These are phyloP conservation scores for Sclerotiophoma versabilis DNA, from an alignment of 2,329 filamentous ascomycete genomes.

Conservation along the genomic window DNA sequence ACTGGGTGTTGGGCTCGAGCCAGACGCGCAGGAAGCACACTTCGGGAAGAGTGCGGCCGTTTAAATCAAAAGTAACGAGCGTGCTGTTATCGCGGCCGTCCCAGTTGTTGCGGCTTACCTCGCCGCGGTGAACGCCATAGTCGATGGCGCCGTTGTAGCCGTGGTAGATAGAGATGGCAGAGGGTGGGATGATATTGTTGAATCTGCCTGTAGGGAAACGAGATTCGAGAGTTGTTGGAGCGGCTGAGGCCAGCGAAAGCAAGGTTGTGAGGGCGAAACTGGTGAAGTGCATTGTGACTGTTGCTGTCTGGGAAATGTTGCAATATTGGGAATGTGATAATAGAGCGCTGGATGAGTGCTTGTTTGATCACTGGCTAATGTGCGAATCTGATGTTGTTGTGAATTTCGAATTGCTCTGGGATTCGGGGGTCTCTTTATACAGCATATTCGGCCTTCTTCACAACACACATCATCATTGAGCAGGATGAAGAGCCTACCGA, in stretches of 20 bases:
- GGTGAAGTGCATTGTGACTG: slow-evolving; percentile 15
- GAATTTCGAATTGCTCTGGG: background rate
- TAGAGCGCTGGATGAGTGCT: background rate
- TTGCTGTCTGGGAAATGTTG: background rate
- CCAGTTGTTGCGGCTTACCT: slow-evolving; percentile 18
- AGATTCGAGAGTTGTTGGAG: slow-evolving; percentile 4
- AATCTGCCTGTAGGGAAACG: slow-evolving; percentile 7
- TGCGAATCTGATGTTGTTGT: background rate
- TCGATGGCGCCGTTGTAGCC: slow-evolving; percentile 18
- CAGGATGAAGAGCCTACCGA: background rate
- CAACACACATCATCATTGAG: background rate
- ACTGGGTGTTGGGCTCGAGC: slow-evolving; percentile 14
- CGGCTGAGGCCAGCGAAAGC: slow-evolving; percentile 14
- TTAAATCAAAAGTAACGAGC: slow-evolving; percentile 22
- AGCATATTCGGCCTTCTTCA: background rate
- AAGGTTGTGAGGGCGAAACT: slow-evolving; percentile 15
- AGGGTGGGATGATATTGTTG: slow-evolving; percentile 15
- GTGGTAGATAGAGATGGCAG: slow-evolving; percentile 18
- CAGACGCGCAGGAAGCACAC: slow-evolving; percentile 20
- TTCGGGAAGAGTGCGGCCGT: slow-evolving; percentile 1
- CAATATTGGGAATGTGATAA: background rate
- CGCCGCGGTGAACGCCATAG: slow-evolving; percentile 11
- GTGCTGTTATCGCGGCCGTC: slow-evolving; percentile 17
- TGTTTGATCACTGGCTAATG: background rate
- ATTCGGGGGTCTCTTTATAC: background rate